Conservation (phyloP, 495 filamentous ascomycete genomes). For the Hyaloscypha finlandica region DNA sequence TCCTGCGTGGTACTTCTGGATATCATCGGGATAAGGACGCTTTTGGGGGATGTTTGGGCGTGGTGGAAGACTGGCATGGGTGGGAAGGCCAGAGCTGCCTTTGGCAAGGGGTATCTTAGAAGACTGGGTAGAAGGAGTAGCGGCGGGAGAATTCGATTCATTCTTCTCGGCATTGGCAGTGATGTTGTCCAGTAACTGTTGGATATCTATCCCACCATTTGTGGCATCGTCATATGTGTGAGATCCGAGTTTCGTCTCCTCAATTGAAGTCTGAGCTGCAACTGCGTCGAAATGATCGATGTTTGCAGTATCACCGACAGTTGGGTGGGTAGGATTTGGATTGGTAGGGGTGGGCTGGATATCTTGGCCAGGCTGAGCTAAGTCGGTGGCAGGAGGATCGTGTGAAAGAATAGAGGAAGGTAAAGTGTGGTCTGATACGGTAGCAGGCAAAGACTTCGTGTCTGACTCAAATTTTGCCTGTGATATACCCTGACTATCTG, state of each 20-base stretch:
- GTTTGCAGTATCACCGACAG: slow-evolving; percentile 32
- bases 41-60: slow-evolving; percentile 40
- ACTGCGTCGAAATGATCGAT: slow-evolving; percentile 31
- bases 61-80: slow-evolving; percentile 41
- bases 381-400: slow-evolving; percentile 31
- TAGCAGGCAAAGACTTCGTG: slow-evolving; percentile 22
- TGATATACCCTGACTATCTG: slow-evolving; percentile 33
- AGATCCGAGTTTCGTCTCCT: slow-evolving; percentile 10
- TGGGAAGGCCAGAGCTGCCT: slow-evolving; percentile 40
- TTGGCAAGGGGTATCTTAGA: slow-evolving; percentile 39
- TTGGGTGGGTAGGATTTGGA: slow-evolving; percentile 16
- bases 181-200: slow-evolving; percentile 52
- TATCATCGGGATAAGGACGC: slow-evolving; percentile 46
- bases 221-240: slow-evolving; percentile 37
- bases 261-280: slow-evolving; percentile 21
- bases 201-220: slow-evolving; percentile 48
- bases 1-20: slow-evolving; percentile 33
- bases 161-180: slow-evolving; percentile 44
- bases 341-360: slow-evolving; percentile 10
- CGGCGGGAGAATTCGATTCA: slow-evolving; percentile 31
- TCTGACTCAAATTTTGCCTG: slow-evolving; percentile 25
- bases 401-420: slow-evolving; percentile 13
- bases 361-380: slow-evolving; percentile 33
- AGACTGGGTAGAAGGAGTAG: slow-evolving; percentile 38
- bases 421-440: slow-evolving; percentile 16